Conservation (phyloP, 2,329 filamentous ascomycete genomes). For the Botrytis aclada region DNA sequence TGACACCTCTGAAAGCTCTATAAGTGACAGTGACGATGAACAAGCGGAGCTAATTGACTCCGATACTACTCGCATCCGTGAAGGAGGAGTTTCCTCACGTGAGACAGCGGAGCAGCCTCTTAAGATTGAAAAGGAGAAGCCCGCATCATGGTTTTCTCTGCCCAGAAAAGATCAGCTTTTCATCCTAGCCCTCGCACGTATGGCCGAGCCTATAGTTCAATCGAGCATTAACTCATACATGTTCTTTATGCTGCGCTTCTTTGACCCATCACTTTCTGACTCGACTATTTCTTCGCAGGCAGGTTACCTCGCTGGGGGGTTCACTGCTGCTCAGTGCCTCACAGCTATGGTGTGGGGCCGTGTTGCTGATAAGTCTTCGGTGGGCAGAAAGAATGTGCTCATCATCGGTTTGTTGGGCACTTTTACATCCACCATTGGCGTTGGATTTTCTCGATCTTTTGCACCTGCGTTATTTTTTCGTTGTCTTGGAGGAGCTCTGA, state of each 20-base stretch:
- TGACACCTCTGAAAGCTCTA: neutral
- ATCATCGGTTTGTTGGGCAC: neutral
- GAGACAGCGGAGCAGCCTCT: neutral
- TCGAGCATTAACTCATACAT: conserved; percentile 7
- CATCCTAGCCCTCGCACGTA: neutral
- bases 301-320: neutral
- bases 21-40: neutral
- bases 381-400: neutral
- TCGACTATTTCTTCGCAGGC: neutral
- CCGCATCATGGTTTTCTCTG: neutral
- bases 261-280: neutral
- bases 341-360: conserved; percentile 4
- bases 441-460: conserved; percentile 1
- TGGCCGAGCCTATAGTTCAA: conserved; percentile 8
- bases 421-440: neutral
- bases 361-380: neutral
- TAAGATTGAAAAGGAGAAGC: neutral
- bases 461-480: conserved; percentile 3
- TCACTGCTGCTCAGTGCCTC: neutral
- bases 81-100: neutral
- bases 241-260: conserved; percentile 3
- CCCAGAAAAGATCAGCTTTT: conserved; percentile 2
- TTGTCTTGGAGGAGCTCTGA: neutral
- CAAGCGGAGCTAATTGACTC: neutral
- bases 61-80: neutral